Evolutionary conservation across 805 yeast species (phyloP).

Genomic region (Candida ficus): DNA sequence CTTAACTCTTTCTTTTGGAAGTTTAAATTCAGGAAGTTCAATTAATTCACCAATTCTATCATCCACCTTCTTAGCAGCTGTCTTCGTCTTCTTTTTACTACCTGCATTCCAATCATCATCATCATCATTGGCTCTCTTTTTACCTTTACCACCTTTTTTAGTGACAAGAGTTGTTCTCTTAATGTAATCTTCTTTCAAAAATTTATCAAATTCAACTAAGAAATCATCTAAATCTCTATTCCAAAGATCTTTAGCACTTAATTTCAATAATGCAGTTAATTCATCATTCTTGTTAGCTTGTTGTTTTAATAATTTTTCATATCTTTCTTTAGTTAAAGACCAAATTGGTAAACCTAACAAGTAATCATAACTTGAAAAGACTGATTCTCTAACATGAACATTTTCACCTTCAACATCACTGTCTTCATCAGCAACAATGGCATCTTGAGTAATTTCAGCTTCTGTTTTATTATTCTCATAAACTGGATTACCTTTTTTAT

Average conservation of each 20-base stretch:
- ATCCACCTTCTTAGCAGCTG: slow-evolving; percentile 13
- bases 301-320: slow-evolving; percentile 71
- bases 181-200: slow-evolving; percentile 59
- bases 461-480: slow-evolving; percentile 29
- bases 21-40: slow-evolving; percentile 23
- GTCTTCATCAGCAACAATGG: slow-evolving; percentile 34
- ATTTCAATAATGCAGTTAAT: slow-evolving; percentile 56
- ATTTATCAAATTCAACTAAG: slow-evolving; percentile 57
- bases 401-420: slow-evolving; percentile 34
- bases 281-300: slow-evolving; percentile 68
- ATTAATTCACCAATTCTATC: slow-evolving; percentile 21
- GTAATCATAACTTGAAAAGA: slow-evolving; percentile 73
- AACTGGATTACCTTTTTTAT: slow-evolving; percentile 62
- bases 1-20: slow-evolving; percentile 19
- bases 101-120: slow-evolving; percentile 20
- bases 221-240: slow-evolving; percentile 74
- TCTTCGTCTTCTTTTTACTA: slow-evolving; percentile 14
- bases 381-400: slow-evolving; percentile 42
- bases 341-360: slow-evolving; percentile 88
- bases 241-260: slow-evolving; percentile 73
- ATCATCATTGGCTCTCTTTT: slow-evolving; percentile 25
- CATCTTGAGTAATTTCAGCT: slow-evolving; percentile 30
- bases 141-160: slow-evolving; percentile 38
- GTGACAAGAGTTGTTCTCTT: slow-evolving; percentile 48
- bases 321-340: slow-evolving; percentile 88